Percentiles rank a stretch among this genome's conserved stretches.
Conservation (phyloP, 73 alveolate species). For the Paramecium primaurelia region DNA sequence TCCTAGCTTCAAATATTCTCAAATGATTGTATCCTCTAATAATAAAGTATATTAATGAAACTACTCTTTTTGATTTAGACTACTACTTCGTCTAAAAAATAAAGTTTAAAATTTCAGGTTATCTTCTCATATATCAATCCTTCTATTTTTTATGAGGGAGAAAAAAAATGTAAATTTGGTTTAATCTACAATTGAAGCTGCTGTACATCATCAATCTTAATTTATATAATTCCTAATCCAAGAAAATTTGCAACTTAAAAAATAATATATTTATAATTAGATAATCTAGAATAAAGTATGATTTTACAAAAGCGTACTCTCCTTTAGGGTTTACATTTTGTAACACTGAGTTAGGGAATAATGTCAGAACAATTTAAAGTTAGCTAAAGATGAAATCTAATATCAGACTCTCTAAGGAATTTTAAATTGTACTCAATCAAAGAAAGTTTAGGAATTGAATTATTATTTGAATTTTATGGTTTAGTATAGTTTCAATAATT, state of each 20-base stretch:
- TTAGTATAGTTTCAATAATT: not conserved
- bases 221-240: not conserved
- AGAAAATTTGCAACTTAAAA: not conserved
- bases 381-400: not conserved
- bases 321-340: not conserved
- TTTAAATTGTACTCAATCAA: not conserved
- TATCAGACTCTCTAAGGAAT: not conserved
- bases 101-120: not conserved
- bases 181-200: not conserved
- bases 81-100: not conserved
- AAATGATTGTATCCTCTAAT: not conserved
- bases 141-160: not conserved
- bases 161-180: not conserved
- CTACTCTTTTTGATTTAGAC: not conserved
- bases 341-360: not conserved
- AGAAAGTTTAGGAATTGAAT: not conserved
- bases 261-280: not conserved
- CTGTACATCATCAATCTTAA: not conserved
- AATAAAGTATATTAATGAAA: not conserved
- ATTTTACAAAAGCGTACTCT: not conserved
- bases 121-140: not conserved
- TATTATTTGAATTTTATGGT: not conserved
- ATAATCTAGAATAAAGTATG: not conserved
- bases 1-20: not conserved
- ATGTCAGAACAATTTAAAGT: not conserved